Evolutionary conservation across 257 asterid genomes (phyloP), one percentile per base, ranked within the genome.

Genomic region (Marsdenia floribunda): DNA sequence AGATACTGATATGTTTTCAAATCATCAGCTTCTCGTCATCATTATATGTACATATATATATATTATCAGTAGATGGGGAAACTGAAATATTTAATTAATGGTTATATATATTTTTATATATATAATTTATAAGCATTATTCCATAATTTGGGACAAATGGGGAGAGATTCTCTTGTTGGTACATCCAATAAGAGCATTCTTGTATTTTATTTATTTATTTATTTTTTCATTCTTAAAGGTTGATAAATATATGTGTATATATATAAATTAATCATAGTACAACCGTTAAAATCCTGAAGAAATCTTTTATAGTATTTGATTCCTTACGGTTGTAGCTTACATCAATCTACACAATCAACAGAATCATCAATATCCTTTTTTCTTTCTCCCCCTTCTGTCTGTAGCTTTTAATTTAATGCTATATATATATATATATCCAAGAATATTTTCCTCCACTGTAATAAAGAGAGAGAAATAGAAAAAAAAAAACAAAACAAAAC

Each of bases 81-180:
- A 8, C 10, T 44, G 49, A 6, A 6, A 7, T 55, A 19, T 55
- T 6, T 21, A 55, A 2, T 9, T 21, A 19, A 13, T 15, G 21
- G 21, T 13, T 29, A 13, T 40, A n/a, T 69, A 12, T 9, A 46
- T n/a, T n/a, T n/a, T n/a, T 54, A 26, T 68, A 40, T 46, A 22
- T 19, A n/a, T 10, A 18, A 19, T 1, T 22, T 33, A 26, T 73
- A 58, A 60, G 35, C 14, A 44, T 24, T 53, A 53, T 53, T 73
- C n/a, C 35, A 63, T 74, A 54, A n/a, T 55, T 72, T 52, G 4
- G 44, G 29, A 15, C 44, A 0, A 54, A 59, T 0, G 50, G 71
- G 50, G 71, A 35, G 49, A 80, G 76, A 79, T 79, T 79, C 71
- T 79, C 71, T 76, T 52, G 24, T 60, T 24, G 33, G 63, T 15